Conservation (phyloP, 2,329 filamentous ascomycete genomes). For the Botrytis cinerea region DNA sequence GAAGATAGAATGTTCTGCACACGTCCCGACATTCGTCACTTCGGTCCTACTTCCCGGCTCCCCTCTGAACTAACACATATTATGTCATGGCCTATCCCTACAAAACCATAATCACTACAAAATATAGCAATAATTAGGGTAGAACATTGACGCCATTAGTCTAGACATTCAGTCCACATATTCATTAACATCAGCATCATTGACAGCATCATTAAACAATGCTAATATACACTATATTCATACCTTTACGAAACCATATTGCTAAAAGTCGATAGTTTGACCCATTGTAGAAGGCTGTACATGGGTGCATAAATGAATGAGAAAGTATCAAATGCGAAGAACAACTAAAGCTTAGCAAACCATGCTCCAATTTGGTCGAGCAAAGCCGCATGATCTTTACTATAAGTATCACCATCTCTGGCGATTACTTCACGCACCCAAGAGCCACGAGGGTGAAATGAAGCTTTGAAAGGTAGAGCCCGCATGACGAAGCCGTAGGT, state of each 20-base stretch:
- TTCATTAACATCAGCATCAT: not conserved
- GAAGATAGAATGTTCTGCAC: too few species aligned
- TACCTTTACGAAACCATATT: not conserved
- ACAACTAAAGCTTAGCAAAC: conserved; percentile 10
- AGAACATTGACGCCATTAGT: not conserved
- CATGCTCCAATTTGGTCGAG: not conserved
- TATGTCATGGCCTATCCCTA: too few species aligned
- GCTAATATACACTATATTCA: not conserved
- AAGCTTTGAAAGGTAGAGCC: conserved; percentile 7
- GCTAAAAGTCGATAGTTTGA: not conserved
- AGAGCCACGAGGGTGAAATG: conserved; percentile 7
- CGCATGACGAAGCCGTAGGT: conserved; percentile 9
- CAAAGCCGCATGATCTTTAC: conserved; percentile 6
- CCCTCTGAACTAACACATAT: too few species aligned
- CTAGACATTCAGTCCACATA: not conserved
- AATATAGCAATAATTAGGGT: too few species aligned
- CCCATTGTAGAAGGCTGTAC: not conserved
- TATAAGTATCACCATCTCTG: conserved; percentile 16
- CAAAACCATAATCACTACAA: too few species aligned
- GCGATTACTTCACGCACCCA: conserved; percentile 1
- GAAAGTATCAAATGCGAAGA: not conserved
- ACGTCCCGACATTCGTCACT: too few species aligned
- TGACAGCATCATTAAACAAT: not conserved
- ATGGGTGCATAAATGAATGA: not conserved
- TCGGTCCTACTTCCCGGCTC: too few species aligned